Conservation (phyloP, 306 rosid genomes). For the Lablab purpureus region DNA sequence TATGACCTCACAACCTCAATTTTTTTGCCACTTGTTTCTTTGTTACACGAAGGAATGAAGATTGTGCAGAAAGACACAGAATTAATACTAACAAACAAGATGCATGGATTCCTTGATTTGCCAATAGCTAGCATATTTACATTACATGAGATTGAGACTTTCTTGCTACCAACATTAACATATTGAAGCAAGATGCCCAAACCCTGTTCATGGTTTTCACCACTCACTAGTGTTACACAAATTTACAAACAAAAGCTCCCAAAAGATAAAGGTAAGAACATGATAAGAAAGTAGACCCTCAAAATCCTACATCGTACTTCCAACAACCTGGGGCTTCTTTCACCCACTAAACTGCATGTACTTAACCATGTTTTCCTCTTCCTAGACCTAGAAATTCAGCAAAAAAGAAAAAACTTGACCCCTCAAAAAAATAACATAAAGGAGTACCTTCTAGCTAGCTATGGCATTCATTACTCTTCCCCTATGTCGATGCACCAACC, state of each 20-base stretch:
- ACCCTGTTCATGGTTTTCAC: slow-evolving; percentile 1
- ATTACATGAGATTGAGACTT: slow-evolving; percentile 1
- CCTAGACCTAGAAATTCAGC: not conserved
- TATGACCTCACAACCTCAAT: slow-evolving; percentile 25
- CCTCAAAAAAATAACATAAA: slow-evolving; percentile 3
- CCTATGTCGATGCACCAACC: slow-evolving; percentile 33
- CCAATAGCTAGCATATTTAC: slow-evolving; percentile 24
- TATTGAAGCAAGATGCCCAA: slow-evolving; percentile 36
- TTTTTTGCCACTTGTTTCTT: not conserved
- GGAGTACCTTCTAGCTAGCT: slow-evolving; percentile 17
- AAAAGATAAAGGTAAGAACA: slow-evolving; percentile 38
- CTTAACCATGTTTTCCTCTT: slow-evolving; percentile 13
- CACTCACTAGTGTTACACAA: slow-evolving; percentile 11
- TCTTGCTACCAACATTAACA: slow-evolving; percentile 21
- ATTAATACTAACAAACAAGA: not conserved
- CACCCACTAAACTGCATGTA: not conserved
- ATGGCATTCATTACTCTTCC: slow-evolving; percentile 20
- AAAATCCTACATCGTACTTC: slow-evolving; percentile 49
- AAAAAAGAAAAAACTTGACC: not conserved
- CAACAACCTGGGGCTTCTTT: slow-evolving; percentile 53
- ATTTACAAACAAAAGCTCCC: slow-evolving; percentile 31
- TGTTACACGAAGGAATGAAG: not conserved
- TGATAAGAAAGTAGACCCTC: slow-evolving; percentile 13
- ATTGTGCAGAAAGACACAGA: slow-evolving; percentile 22
- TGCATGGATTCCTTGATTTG: slow-evolving; percentile 17